Conservation (phyloP, 345 rosid species). For the Excoecaria cochinchinensis region DNA sequence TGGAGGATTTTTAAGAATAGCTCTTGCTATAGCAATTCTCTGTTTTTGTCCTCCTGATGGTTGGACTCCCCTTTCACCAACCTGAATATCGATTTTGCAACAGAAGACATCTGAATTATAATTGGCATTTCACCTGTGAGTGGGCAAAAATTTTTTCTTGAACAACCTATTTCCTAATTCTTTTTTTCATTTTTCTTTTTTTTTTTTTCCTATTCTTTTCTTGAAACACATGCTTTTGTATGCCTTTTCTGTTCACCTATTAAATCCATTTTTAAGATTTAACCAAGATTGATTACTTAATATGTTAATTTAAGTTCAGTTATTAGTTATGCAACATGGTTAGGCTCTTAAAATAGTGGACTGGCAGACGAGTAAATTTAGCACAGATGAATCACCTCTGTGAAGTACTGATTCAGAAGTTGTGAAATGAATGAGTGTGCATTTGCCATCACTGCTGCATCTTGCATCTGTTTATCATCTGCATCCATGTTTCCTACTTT, state of each 20-base stretch:
- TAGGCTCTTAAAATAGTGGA: neutral
- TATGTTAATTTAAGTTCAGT: neutral
- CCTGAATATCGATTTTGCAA: slow-evolving; percentile 30
- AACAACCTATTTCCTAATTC: neutral
- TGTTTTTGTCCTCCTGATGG: slow-evolving; percentile 72
- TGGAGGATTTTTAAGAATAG: slow-evolving; percentile 62
- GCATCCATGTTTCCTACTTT: slow-evolving; percentile 59
- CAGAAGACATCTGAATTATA: neutral
- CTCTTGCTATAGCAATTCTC: slow-evolving; percentile 66
- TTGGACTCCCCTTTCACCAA: slow-evolving; percentile 66
- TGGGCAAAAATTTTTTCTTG: no score
- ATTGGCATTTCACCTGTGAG: neutral
- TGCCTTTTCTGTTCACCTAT: neutral
- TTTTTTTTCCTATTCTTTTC: neutral
- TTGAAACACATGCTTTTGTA: neutral
- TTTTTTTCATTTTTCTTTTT: neutral
- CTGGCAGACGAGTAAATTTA: neutral
- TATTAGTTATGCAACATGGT: neutral
- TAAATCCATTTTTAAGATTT: neutral
- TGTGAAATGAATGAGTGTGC: slow-evolving; percentile 51
- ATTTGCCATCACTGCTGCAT: slow-evolving; percentile 56
- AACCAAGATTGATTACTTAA: neutral
- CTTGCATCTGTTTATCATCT: slow-evolving; percentile 39
- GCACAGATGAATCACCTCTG: slow-evolving; percentile 36
- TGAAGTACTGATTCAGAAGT: slow-evolving; percentile 51